phyloP scores from a whole-genome alignment of 345 rosid genomes.

The Hibiscus tridactylites region DNA sequence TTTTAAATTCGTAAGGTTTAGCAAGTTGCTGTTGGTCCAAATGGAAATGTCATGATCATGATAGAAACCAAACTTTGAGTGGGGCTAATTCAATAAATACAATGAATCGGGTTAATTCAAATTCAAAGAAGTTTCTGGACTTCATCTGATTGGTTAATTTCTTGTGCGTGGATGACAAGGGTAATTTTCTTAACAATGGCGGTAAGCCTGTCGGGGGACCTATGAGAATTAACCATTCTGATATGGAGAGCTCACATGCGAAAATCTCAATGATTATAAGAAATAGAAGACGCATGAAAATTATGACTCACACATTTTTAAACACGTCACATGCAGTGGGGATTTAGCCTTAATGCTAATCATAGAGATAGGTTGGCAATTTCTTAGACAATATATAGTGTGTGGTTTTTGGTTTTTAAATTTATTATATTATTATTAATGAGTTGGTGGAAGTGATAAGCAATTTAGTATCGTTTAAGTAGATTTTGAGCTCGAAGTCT shows the following conservation, averaged over 20 bases:
- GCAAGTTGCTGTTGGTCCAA: not conserved
- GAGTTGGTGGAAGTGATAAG: no score
- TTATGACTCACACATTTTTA: not conserved
- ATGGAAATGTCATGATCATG: not conserved
- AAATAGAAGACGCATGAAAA: not conserved
- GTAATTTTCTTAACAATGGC: not conserved
- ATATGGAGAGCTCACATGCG: not conserved
- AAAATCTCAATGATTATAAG: not conserved
- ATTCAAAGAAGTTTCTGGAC: not conserved
- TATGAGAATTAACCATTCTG: not conserved
- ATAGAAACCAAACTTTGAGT: not conserved
- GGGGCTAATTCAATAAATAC: not conserved
- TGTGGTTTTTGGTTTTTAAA: not conserved
- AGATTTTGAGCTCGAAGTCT: no score
- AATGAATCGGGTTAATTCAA: not conserved
- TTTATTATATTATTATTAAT: not conserved
- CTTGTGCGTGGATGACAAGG: not conserved
- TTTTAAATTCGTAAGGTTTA: not conserved
- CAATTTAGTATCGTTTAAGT: no score
- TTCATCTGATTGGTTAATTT: not conserved
- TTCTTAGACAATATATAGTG: not conserved
- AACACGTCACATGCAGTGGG: slow-evolving; percentile 24
- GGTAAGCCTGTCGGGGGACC: not conserved
- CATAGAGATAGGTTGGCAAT: not conserved
- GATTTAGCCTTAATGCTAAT: not conserved